Percentiles rank a stretch among this genome's conserved stretches.
Conservation (phyloP, 2,329 filamentous ascomycete genomes). For the Fusarium bactridioides region DNA sequence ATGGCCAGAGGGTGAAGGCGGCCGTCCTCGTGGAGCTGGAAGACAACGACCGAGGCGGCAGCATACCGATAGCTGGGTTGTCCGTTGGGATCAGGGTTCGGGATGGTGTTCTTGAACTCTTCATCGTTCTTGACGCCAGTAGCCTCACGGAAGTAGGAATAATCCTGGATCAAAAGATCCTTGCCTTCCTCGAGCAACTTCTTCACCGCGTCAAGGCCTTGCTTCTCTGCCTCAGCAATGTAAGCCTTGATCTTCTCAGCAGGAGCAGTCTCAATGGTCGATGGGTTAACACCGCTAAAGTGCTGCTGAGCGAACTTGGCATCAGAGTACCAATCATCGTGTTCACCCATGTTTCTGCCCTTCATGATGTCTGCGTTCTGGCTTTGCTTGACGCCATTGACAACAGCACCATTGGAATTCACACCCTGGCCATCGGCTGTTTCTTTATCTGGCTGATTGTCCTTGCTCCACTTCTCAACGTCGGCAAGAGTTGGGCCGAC, state of each 20-base stretch:
- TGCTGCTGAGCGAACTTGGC: conserved; percentile 24
- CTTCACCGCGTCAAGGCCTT: conserved; percentile 19
- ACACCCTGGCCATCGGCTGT: too few relatives aligned
- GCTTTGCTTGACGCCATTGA: not conserved
- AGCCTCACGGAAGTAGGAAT: conserved; percentile 25
- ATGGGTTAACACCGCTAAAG: conserved; percentile 20
- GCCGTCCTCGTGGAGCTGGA: conserved; percentile 23
- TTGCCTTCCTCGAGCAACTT: not conserved
- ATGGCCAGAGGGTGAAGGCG: conserved; percentile 25
- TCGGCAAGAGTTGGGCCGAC: conserved; percentile 13
- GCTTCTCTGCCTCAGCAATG: conserved; percentile 9
- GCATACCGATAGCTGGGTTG: not conserved
- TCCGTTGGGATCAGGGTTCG: not conserved
- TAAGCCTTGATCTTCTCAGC: conserved; percentile 8
- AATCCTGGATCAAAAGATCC: conserved; percentile 28
- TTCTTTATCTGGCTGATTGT: not conserved
- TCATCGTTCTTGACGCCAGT: conserved; percentile 11
- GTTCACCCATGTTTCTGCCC: conserved; percentile 19
- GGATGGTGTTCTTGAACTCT: not conserved
- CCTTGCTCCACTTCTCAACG: conserved; percentile 4
- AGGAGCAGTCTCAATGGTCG: conserved; percentile 1
- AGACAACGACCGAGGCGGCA: conserved; percentile 17
- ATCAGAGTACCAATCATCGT: conserved; percentile 28
- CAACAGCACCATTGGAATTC: not conserved
- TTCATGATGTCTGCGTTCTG: conserved; percentile 23